These are phyloP conservation scores for Vanilla planifolia DNA, from an alignment of 106 monocot species.

Conservation along the genomic window DNA sequence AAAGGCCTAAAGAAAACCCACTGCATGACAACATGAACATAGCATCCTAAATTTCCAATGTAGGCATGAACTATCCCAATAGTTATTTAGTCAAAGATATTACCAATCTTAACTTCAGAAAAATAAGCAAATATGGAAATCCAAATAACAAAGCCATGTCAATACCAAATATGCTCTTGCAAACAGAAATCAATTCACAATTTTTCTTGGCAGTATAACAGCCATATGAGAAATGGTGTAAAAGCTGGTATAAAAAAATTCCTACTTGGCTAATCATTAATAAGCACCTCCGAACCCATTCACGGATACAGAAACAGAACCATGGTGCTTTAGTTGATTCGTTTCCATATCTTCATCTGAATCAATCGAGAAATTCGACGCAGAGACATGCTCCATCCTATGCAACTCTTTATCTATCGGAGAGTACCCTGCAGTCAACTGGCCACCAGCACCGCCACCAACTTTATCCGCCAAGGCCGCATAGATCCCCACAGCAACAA, in stretches of 20 bases:
- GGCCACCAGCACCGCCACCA: background rate
- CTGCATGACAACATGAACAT: too few species aligned
- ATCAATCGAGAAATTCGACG: constrained; percentile 39
- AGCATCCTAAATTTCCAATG: too few species aligned
- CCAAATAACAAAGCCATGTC: too few species aligned
- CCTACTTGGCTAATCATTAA: constrained; percentile 2
- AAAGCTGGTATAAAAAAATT: background rate
- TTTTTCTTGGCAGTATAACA: too few species aligned
- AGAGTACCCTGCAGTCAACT: constrained; percentile 28
- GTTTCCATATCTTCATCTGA: constrained; percentile 55
- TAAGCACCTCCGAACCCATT: constrained; percentile 10
- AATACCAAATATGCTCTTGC: too few species aligned
- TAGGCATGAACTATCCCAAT: too few species aligned
- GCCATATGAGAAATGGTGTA: too few species aligned
- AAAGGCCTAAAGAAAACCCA: too few species aligned
- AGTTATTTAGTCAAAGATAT: too few species aligned
- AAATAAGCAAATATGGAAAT: too few species aligned
- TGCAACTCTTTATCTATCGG: constrained; percentile 50
- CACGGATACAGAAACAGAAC: constrained; percentile 1
- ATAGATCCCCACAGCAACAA: constrained; percentile 28
- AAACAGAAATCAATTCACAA: too few species aligned
- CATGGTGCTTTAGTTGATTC: constrained; percentile 3
- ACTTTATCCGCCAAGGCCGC: constrained; percentile 8
- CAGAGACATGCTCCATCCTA: constrained; percentile 12
- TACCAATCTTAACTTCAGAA: too few species aligned